Percentiles rank a stretch among this genome's conserved stretches.
These are phyloP conservation scores for Parafenestella ontariensis DNA, from an alignment of 2,329 filamentous ascomycete species.

Conservation along the genomic window DNA sequence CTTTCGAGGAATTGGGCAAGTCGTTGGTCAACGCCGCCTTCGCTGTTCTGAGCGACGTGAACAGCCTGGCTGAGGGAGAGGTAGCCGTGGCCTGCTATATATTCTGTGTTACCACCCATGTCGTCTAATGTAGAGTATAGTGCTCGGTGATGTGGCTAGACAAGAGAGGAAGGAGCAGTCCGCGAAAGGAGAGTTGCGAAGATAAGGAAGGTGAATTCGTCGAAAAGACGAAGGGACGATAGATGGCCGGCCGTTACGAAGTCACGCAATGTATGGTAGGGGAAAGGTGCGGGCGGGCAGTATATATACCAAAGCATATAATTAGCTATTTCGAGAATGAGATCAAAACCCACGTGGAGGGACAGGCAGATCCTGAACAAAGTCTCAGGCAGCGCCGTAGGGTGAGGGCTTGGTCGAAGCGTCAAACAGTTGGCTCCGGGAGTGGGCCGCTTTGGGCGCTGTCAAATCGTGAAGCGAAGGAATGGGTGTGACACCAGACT, in stretches of 20 bases:
- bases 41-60: conserved; percentile 76
- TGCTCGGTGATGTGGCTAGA: conserved; percentile 32
- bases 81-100: conserved; percentile 50
- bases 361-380: conserved; percentile 42
- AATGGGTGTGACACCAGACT: conserved; percentile 43
- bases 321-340: conserved; percentile 37
- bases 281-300: conserved; percentile 29
- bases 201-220: conserved; percentile 17
- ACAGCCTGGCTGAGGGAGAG: conserved; percentile 71
- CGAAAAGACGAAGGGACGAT: conserved; percentile 8
- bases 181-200: conserved; percentile 13
- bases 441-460: conserved; percentile 49
- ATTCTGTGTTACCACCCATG: conserved; percentile 53
- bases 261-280: conserved; percentile 18
- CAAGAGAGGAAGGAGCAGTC: conserved; percentile 31
- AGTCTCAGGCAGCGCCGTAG: conserved; percentile 45
- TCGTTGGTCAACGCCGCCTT: conserved; percentile 69
- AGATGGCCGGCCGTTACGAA: conserved; percentile 15
- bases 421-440: conserved; percentile 51
- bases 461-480: conserved; percentile 48
- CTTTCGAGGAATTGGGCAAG: conserved; percentile 71
- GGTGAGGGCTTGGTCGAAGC: conserved; percentile 44
- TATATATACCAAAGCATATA: conserved; percentile 41
- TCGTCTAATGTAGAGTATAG: conserved; percentile 33
- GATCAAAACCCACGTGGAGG: conserved; percentile 46